Conservation (phyloP, 441 rosid genomes). For the Populus hybrid region DNA sequence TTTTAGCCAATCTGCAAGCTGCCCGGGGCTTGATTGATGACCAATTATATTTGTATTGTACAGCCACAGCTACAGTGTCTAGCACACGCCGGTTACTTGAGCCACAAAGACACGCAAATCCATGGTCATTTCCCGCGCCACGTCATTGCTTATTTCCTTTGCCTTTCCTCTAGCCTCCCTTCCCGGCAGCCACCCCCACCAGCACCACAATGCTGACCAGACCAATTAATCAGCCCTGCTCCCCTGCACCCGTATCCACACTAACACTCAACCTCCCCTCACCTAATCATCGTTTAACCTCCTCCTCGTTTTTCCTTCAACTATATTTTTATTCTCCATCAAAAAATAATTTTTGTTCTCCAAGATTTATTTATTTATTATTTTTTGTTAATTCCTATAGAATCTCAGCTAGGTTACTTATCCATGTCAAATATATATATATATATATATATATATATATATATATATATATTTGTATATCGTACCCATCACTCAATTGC, state of each 20-base stretch:
- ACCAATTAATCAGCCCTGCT: neutral
- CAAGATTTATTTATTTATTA: neutral
- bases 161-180: neutral
- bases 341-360: no score
- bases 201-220: conserved; percentile 30
- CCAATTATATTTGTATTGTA: no score
- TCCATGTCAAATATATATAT: no score
- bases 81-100: conserved; percentile 21
- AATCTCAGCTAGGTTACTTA: no score
- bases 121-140: conserved; percentile 26
- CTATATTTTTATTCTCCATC: neutral
- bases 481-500: neutral
- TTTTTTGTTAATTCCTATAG: no score
- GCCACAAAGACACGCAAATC: conserved; percentile 24
- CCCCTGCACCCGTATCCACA: conserved; percentile 1
- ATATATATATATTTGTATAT: no score
- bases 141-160: conserved; percentile 12
- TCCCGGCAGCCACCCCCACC: neutral
- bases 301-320: neutral
- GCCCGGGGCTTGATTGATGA: neutral
- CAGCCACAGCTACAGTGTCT: neutral
- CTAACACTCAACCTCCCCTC: neutral
- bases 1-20: no score
- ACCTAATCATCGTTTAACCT: neutral
- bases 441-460: no score